Base-by-base conservation (phyloP, 2,329 filamentous ascomycete genomes). In the Decorospora gaudefroyi region DNA sequence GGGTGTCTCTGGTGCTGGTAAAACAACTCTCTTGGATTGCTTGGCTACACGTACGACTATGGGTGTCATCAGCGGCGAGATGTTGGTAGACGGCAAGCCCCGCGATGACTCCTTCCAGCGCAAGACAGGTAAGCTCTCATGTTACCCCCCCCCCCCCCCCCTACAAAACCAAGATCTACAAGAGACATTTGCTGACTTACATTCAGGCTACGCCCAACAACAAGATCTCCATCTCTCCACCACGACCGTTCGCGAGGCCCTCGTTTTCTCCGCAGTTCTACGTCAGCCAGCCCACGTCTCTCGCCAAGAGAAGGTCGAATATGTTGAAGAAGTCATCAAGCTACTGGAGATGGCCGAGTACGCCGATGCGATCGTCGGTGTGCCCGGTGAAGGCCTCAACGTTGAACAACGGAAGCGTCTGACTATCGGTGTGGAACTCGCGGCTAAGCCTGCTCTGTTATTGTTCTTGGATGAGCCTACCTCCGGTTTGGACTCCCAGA, bases 401-500 rank as follows among this genome's bases (percentile, higher is more conserved):
- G 78, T 81, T 31, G 82, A 85, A 65, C 82, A 85, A 65, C 76
- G 82, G 12, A 85, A 85, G 67, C 87, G 90, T 61, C 79, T 96
- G 5, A 96, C 91, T 0, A 96, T 97, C 52, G 92, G 90, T 71
- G 91, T 97, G n/a, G 92, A 97, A 68, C 80, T 97, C 16, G 91
- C 90, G 28, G 92, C 92, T 5, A 96, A 93, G 74, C 92, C 92
- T 4, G 85, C 89, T 27, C 78, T 96, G 38, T 79, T 96, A 49
- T 82, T 96, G 32, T 96, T 96, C 75, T 83, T 96, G 26, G 92
- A 97, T 61, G 92, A 97, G 71, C 92, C 92, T 10, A 96, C 91
- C 3, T 96, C 90, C 18, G 92, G 92, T 76, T 83, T 96, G 13
- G 92, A 96, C 71, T 89, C 84, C 64, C 90, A 96, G 70, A 95